These are phyloP conservation scores for Coleophoma eucalyptorum DNA, from an alignment of 2,329 filamentous ascomycete species.

Conservation along the genomic window DNA sequence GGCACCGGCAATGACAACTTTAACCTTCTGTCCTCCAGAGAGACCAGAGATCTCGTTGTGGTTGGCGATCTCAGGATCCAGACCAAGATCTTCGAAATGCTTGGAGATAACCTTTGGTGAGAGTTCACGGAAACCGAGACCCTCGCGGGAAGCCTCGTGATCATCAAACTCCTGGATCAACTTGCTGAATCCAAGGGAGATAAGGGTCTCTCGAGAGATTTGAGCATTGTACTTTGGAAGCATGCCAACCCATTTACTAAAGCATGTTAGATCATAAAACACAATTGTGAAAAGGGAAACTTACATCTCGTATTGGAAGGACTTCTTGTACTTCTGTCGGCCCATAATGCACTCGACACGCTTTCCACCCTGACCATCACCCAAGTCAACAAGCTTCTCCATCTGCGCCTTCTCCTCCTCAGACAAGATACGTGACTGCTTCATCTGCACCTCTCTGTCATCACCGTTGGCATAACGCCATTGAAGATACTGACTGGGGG, in stretches of 20 bases:
- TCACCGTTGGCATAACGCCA: conserved; percentile 98
- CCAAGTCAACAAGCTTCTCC: conserved; percentile 83
- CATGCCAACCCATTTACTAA: conserved; percentile 82
- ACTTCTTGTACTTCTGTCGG: conserved; percentile 98
- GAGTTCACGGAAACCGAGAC: conserved; percentile 90
- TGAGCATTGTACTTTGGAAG: conserved; percentile 91
- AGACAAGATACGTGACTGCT: conserved; percentile 90
- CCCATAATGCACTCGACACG: conserved; percentile 88
- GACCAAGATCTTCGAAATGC: conserved; percentile 95
- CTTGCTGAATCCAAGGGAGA: conserved; percentile 85
- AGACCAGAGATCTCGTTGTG: conserved; percentile 97
- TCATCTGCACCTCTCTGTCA: conserved; percentile 94
- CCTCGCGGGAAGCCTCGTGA: conserved; percentile 96
- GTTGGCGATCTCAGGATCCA: conserved; percentile 97
- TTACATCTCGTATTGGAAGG: conserved; percentile 88
- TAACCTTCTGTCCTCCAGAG: conserved; percentile 97
- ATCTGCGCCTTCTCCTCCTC: conserved; percentile 84
- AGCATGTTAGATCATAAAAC: neutral
- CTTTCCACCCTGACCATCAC: conserved; percentile 73
- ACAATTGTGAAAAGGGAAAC: conserved; percentile 37
- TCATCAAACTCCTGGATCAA: conserved; percentile 97
- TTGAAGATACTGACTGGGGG: conserved; percentile 96
- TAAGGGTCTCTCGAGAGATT: conserved; percentile 87
- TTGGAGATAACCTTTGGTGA: conserved; percentile 93
- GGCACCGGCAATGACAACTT: conserved; percentile 92